These are phyloP conservation scores for Blastomyces percursus DNA, from an alignment of 2,329 filamentous ascomycete species.

Conservation along the genomic window DNA sequence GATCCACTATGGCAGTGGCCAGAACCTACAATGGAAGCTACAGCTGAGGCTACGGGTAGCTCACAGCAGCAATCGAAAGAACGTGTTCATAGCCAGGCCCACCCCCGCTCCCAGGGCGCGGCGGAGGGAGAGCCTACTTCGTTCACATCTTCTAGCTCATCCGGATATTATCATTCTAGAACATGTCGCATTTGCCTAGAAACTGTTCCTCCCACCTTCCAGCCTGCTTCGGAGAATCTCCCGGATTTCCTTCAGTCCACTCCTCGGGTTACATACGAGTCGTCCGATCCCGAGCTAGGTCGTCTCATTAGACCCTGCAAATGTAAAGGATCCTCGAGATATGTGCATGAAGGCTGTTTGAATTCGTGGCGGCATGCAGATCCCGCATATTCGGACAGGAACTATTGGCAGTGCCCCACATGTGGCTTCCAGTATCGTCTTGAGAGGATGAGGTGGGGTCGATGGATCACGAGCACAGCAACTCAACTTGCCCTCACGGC, in stretches of 20 bases:
- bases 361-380: slow-evolving; percentile 69
- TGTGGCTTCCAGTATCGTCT: slow-evolving; percentile 76
- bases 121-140: background rate
- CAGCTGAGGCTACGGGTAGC: background rate
- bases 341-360: slow-evolving; percentile 87
- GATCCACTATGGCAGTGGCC: slow-evolving; percentile 4
- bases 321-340: slow-evolving; percentile 87
- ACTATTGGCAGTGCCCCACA: slow-evolving; percentile 80
- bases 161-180: slow-evolving; percentile 54
- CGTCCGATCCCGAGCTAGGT: slow-evolving; percentile 60
- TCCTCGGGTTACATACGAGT: slow-evolving; percentile 57
- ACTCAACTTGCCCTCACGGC: slow-evolving; percentile 62
- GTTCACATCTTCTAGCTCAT: slow-evolving; percentile 7
- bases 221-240: slow-evolving; percentile 43
- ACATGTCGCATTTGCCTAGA: slow-evolving; percentile 89
- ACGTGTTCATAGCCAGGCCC: too few species aligned
- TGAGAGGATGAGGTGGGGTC: slow-evolving; percentile 63
- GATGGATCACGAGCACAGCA: slow-evolving; percentile 54
- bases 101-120: background rate
- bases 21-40: background rate
- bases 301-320: slow-evolving; percentile 79
- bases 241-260: slow-evolving; percentile 46
- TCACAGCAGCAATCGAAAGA: background rate
- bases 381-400: slow-evolving; percentile 51
- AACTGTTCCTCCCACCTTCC: slow-evolving; percentile 50